Base-by-base conservation (phyloP, 805 yeast species). In the Wickerhamiella qilinensis region DNA sequence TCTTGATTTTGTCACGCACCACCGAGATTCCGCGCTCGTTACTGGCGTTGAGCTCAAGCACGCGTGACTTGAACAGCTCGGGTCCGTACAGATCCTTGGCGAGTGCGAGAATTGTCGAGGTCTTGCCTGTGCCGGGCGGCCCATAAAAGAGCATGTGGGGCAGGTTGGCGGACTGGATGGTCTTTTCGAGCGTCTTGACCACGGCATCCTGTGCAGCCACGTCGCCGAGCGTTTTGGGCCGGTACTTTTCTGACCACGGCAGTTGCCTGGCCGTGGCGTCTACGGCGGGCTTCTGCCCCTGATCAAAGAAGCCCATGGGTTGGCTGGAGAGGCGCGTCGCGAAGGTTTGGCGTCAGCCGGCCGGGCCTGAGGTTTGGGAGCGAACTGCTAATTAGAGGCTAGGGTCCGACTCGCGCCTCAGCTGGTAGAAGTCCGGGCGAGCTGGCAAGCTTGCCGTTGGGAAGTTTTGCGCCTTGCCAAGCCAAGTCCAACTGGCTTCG, bases 21-120 rank as follows among this genome's bases (percentile, higher is more conserved):
- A 91, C 96, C 50, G 84, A 94, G 48, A 91, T 91, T 47, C 98
- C 98, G 61, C 98, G 73, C 57, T 91, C 98, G 58, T 91, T 98
- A 3, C 93, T 78, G 3, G 98, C 98, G 59, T 91, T 91, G 57
- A 91, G 67, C 55, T 91, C 98, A 39, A 91, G 62, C 1, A 91
- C 96, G 86, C 86, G 85, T 53, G 84, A 81, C 49, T 69, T 73
- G 55, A 81, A 82, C 44, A 70, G 67, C 46, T 74, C 71, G 58
- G 97, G 96, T 2, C 98, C 99, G 54, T 79, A 86, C 7, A 86
- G 71, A 52, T 85, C 94, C 41, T 73, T 66, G 1, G 96, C 94
- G 41, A 86, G 60, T 1, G 96, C 95, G 18, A 79, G 69, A 46
- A 84, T 78, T 2, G 93, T 83, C 2, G 93, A 79, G 0, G 94